These are phyloP conservation scores for Dothideomycetes sp. DNA, from an alignment of 2,329 filamentous ascomycete species.

Conservation along the genomic window DNA sequence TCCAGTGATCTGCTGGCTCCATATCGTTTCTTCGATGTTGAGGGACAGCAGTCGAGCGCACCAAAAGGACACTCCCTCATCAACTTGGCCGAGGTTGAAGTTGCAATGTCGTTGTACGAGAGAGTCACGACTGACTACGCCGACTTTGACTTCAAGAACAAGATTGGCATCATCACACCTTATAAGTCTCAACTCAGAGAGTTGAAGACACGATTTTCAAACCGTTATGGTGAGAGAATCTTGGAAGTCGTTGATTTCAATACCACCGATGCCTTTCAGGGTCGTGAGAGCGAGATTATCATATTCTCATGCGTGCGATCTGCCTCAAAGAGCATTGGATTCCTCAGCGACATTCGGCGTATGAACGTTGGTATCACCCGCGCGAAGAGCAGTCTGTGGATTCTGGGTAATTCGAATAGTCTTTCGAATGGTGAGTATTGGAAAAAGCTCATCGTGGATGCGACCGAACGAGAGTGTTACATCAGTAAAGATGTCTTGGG, in stretches of 20 bases:
- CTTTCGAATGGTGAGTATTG: constrained; percentile 84
- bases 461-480: constrained; percentile 62
- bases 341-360: constrained; percentile 93
- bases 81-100: constrained; percentile 76
- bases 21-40: constrained; percentile 94
- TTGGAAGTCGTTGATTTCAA: constrained; percentile 86
- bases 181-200: constrained; percentile 89
- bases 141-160: constrained; percentile 60
- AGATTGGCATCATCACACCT: constrained; percentile 93
- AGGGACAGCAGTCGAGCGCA: constrained; percentile 75
- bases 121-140: constrained; percentile 63
- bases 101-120: constrained; percentile 76
- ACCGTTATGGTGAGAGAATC: constrained; percentile 63
- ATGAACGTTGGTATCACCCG: constrained; percentile 98
- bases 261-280: constrained; percentile 96
- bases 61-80: constrained; percentile 78
- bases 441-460: constrained; percentile 75
- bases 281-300: constrained; percentile 92
- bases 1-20: constrained; percentile 69
- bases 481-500: constrained; percentile 54
- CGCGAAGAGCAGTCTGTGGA: constrained; percentile 93
- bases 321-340: constrained; percentile 84
- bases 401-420: constrained; percentile 82
- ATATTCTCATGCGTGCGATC: constrained; percentile 98
- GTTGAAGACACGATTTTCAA: constrained; percentile 63